Base-by-base conservation (phyloP, 2,329 filamentous ascomycete genomes). In the Calonectria pseudoreteaudii region DNA sequence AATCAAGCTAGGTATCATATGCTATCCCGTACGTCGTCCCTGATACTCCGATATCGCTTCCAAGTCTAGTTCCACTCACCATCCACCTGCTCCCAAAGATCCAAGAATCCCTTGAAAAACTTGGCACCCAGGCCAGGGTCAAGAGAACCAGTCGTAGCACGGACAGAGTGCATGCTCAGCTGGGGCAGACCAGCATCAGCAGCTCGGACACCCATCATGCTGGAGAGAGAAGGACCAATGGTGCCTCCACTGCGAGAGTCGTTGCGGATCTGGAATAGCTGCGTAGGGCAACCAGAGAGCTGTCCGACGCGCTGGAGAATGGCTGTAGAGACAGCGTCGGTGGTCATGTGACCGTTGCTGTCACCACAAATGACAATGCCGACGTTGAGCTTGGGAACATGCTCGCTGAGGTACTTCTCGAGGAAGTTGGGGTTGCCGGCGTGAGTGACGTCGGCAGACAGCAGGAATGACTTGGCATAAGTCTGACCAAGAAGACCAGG, bases 361-460 rank as follows among this genome's bases (percentile, higher is more conserved):
- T 98, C 96, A 28, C 92, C 92, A 58, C 92, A 93, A 49, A 99
- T 89, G 20, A 93, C 91, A 38, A 98, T 90, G 44, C 97, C 97
- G 38, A 97, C 91, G 83, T 99, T 99, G 68, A 99, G 91, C 72
- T 94, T 91, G 1, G 97, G 96, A 3, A 94, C 89, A 86, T 99
- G 97, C 80, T 94, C 93, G 71, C 94, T 90, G 23, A 98, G 92
- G 86, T 98, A 98, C 34, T 91, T 91, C 76, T 89, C 89, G 0
- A 95, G 87, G 88, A 98, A 99, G 87, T 98, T 98, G 72, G 97
- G 97, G 86, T 98, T 96, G 11, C 96, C 94, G 50, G 96, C 95
- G 85, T 98, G 97, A 7, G 93, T 97, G 71, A 99, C 97, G 82
- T 99, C 97, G 30, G 95, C 95, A 1, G 94, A 97, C 72, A 98